These are phyloP conservation scores for Erigeron philadelphicus DNA, from an alignment of 140 eudicot species.

Conservation along the genomic window DNA sequence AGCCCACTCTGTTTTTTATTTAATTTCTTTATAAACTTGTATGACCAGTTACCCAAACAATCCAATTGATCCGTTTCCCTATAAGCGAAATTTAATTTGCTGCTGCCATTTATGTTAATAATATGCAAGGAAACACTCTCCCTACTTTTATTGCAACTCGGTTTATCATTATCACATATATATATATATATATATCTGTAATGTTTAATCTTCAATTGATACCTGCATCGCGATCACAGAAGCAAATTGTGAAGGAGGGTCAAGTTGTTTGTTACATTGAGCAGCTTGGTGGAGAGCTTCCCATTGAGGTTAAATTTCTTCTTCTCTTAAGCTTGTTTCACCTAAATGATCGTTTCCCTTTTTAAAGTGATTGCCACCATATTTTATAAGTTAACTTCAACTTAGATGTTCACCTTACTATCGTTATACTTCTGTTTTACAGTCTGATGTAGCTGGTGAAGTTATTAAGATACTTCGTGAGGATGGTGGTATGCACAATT, in stretches of 20 bases:
- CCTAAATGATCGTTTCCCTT: background rate
- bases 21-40: too few species aligned
- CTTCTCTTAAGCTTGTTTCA: conserved; percentile 9
- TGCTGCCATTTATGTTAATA: too few species aligned
- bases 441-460: conserved; percentile 79
- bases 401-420: background rate
- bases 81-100: too few species aligned
- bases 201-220: too few species aligned
- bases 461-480: conserved; percentile 63
- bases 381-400: background rate
- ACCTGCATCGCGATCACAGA: conserved; percentile 38
- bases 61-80: too few species aligned
- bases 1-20: too few species aligned
- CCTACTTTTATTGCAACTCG: too few species aligned
- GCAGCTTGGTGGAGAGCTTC: conserved; percentile 78
- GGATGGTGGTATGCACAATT: conserved; percentile 67
- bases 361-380: background rate
- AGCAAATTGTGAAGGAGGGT: conserved; percentile 80
- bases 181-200: too few species aligned
- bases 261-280: conserved; percentile 83
- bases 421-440: conserved; percentile 13
- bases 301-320: conserved; percentile 57
- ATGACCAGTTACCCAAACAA: too few species aligned
- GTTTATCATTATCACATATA: too few species aligned
- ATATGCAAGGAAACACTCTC: too few species aligned